Evolutionary conservation across 768 basidiomycete species (phyloP).

Genomic region (Tephrocybe sp.): DNA sequence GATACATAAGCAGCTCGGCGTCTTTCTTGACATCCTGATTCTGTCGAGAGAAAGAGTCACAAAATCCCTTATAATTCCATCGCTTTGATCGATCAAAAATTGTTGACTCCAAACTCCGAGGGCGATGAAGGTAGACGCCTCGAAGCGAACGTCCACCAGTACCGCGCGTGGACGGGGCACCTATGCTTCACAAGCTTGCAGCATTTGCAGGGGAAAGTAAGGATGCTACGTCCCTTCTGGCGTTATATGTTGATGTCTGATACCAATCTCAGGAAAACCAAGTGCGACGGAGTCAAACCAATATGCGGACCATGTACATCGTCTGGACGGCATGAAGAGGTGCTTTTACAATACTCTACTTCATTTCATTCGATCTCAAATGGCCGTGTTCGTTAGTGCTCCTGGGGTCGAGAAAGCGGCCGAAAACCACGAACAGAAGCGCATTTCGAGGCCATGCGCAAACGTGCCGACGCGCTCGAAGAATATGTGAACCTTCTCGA

Average conservation of each 20-base stretch:
- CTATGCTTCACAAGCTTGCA: conserved; percentile 38
- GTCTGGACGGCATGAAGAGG: conserved; percentile 39
- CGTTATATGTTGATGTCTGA: background rate
- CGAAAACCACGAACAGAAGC: conserved; percentile 45
- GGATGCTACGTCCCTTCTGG: conserved; percentile 10
- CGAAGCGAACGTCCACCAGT: conserved; percentile 19
- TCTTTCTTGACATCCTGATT: too few species aligned
- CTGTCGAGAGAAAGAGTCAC: too few species aligned
- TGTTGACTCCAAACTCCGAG: conserved; percentile 7
- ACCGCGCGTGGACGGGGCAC: conserved; percentile 33
- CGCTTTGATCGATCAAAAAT: conserved; percentile 13
- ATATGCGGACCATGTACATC: conserved; percentile 39
- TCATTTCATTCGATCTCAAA: background rate
- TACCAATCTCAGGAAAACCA: conserved; percentile 36
- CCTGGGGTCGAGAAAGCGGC: conserved; percentile 41
- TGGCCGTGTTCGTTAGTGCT: conserved; percentile 30
- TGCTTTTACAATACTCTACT: conserved; percentile 10
- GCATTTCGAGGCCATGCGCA: conserved; percentile 44
- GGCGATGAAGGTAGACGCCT: conserved; percentile 23
- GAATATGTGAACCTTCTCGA: conserved; percentile 42
- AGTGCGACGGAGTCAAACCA: conserved; percentile 46
- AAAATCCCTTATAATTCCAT: background rate
- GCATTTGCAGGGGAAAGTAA: conserved; percentile 41
- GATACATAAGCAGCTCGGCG: too few species aligned
- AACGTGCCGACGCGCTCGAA: conserved; percentile 37